Evolutionary conservation across 1,284 basidiomycete species (phyloP), one percentile per base, ranked within the genome.

Genomic region (Cronartium ribicola): DNA sequence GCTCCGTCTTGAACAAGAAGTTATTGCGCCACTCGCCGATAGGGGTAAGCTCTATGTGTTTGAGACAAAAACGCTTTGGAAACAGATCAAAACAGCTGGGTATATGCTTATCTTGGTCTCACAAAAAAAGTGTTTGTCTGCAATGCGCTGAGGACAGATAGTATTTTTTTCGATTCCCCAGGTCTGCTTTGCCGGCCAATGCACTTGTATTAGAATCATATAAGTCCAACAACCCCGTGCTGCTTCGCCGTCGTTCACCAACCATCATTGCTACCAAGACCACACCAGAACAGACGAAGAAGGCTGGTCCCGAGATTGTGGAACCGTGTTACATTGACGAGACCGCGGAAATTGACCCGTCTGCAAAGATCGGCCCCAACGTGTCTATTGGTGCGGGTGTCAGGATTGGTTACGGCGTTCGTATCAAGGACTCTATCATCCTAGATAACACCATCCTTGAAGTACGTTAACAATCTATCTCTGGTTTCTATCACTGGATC

Each of bases 41-140:
- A 72, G 78, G 43, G 80, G 80, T 75, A 84, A 84, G 79, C 82
- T 85, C 74, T 84, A 82, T 76, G 84, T 84, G 7, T 84, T 82
- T 80, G 81, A 83, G 78, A 82, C 82, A n/a, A 80, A 77, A 14
- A 81, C 83, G 57, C 83, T 83, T 76, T 85, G 84, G 84, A 79
- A 82, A 43, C 84, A 84, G 77, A 84, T 85, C 80, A 85, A 85
- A 81, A 82, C 82, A 20, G 84, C 84, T 60, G 84, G 83, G 81
- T 83, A 76, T 76, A 81, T 6, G 37, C 61, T 20, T 48, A 5
- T n/a, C n/a, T 63, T 29, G 13, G 13, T 66, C 39, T 40, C 11
- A 41, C 0, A 20, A 13, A 20, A 37, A 29, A 41, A 8, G 22
- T 36, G 36, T 11, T 46, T 14, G 5, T n/a, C 6, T 40, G 22